Evolutionary conservation across 139 green algal genomes (phyloP), one percentile per base, ranked within the genome.

Genomic region (Volvox africanus): DNA sequence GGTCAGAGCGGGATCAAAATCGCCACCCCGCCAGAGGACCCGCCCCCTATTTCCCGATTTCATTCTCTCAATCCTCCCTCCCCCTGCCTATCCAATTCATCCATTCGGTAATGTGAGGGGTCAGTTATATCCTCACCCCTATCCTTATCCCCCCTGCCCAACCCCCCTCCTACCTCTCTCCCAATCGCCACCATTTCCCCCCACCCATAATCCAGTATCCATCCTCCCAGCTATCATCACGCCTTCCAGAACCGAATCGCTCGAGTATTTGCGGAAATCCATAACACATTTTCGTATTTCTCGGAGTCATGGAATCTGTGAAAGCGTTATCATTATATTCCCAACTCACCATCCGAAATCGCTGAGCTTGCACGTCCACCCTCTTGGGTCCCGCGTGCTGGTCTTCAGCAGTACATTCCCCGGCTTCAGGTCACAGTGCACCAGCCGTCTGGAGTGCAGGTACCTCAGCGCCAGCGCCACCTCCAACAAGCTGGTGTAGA

Each of bases 341-440:
- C 44, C 44, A 33, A 30, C 82, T 35, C 82, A 88, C 82, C 82
- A 80, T 76, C 85, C 85, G 30, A 89, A 90, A 55, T 90, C 86
- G 37, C 44, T 77, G 26, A 90, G 86, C 71, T 90, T 90, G 86
- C 73, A 83, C 3, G 33, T 77, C 86, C 86, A 90, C 30, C 86
- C 86, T 11, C 86, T 6, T 14, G 86, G 75, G 61, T 90, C 86
- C 6, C 86, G 73, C 2, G 73, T 28, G 55, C 1, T 78, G 21
- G 55, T 78, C 73, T 78, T 84, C 26, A 90, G 86, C 86, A 90
- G 86, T 50, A 90, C 75, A 71, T 90, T 90, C 28, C 75, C 75
- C 55, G 86, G 86, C 86, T 90, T 83, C 55, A 90, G 75, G 86
- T 90, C 85, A 68, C 85, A 89, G 85, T 89, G 85, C 37, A 89